These are phyloP conservation scores for Tetrastigma voinierianum DNA, from an alignment of 164 flowering plant genomes.

Conservation along the genomic window DNA sequence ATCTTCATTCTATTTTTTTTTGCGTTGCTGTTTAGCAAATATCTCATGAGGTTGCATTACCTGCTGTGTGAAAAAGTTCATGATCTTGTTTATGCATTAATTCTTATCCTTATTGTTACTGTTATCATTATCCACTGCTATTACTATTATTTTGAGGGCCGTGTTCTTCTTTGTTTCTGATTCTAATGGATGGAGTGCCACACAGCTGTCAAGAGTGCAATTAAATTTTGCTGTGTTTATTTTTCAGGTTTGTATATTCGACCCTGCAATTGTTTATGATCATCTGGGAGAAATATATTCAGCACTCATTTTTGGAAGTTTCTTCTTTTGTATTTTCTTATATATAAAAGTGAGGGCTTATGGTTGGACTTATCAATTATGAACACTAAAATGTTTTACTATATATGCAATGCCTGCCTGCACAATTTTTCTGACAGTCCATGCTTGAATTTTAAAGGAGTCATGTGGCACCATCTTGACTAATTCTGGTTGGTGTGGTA, in stretches of 20 bases:
- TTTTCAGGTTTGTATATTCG: slow-evolving; percentile 91
- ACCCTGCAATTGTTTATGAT: slow-evolving; percentile 83
- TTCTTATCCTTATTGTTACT: too few species aligned
- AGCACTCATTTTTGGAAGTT: slow-evolving; percentile 90
- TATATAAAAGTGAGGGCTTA: slow-evolving; percentile 78
- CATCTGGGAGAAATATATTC: slow-evolving; percentile 97
- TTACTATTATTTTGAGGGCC: background rate
- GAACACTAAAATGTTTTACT: background rate
- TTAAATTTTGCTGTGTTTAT: slow-evolving; percentile 5
- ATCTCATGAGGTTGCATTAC: background rate
- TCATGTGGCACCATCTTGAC: slow-evolving; percentile 90
- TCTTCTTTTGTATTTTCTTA: slow-evolving; percentile 80
- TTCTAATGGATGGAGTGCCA: background rate
- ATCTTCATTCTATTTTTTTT: too few species aligned
- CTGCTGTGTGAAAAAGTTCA: too few species aligned
- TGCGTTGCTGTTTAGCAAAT: background rate
- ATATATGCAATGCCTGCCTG: background rate
- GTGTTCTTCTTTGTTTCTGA: background rate
- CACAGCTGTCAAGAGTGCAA: background rate
- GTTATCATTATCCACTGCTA: too few species aligned
- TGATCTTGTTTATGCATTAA: too few species aligned
- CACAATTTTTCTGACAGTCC: slow-evolving; percentile 16
- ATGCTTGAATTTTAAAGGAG: slow-evolving; percentile 48
- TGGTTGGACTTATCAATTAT: background rate
- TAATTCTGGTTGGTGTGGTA: slow-evolving; percentile 92